Evolutionary conservation across 768 basidiomycete genomes (phyloP).

Genomic region (Baorangia bicolor): DNA sequence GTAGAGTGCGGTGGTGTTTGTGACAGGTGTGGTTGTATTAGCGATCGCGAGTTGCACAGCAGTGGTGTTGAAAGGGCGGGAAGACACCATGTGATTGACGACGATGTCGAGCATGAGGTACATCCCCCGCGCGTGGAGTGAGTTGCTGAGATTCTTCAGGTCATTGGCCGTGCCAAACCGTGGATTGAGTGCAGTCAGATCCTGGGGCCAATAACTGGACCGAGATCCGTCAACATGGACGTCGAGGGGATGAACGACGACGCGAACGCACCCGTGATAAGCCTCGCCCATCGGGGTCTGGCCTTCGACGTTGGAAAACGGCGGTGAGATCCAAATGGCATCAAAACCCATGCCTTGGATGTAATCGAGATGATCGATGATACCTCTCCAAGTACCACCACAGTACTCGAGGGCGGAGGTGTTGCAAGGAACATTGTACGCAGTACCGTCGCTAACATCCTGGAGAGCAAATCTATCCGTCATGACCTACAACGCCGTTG

Average conservation of each 20-base stretch:
- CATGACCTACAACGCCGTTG: constrained; percentile 36
- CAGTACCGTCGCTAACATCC: constrained; percentile 27
- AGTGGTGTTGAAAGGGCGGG: constrained; percentile 26
- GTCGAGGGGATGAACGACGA: background rate
- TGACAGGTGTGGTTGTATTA: constrained; percentile 8
- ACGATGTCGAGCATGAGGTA: constrained; percentile 63
- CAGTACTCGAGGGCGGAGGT: constrained; percentile 50
- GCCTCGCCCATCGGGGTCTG: constrained; percentile 51
- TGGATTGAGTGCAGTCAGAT: constrained; percentile 48
- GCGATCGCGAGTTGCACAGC: constrained; percentile 19
- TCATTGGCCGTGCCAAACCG: constrained; percentile 54
- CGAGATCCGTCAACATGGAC: background rate
- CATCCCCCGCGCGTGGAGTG: constrained; percentile 53
- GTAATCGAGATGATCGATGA: constrained; percentile 57
- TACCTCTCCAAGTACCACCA: constrained; percentile 55
- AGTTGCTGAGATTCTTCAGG: constrained; percentile 45
- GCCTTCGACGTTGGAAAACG: constrained; percentile 49
- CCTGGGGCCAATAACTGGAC: constrained; percentile 50
- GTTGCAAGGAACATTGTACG: constrained; percentile 42
- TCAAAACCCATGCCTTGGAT: constrained; percentile 64
- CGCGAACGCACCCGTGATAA: constrained; percentile 47
- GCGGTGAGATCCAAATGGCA: constrained; percentile 58
- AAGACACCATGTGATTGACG: constrained; percentile 57
- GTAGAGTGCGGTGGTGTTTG: constrained; percentile 21
- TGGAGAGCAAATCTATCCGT: constrained; percentile 63